Conservation (phyloP, 2,329 filamentous ascomycete genomes). For the Neonectria hederae region DNA sequence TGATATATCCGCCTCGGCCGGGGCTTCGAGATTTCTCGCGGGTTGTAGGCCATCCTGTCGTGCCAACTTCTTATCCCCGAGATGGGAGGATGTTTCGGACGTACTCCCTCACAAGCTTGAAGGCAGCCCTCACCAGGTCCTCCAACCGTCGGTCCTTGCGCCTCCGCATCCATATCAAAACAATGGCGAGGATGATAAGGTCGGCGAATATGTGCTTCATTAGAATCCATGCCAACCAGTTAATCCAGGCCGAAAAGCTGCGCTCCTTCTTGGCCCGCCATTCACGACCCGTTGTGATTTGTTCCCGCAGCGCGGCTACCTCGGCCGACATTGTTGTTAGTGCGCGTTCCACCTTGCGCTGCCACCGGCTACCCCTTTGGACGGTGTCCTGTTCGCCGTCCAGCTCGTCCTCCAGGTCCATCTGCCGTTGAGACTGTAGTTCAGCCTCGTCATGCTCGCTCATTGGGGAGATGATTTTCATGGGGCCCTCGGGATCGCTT, state of each 20-base stretch:
- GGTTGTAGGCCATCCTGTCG: background rate
- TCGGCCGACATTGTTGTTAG: constrained; percentile 92
- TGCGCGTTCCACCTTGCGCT: constrained; percentile 82
- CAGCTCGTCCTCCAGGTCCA: constrained; percentile 57
- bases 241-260: constrained; percentile 74
- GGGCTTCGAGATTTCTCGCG: background rate
- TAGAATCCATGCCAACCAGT: constrained; percentile 74
- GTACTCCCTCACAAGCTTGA: constrained; percentile 68
- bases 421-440: constrained; percentile 59
- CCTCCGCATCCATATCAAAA: constrained; percentile 77
- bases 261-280: constrained; percentile 73
- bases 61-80: constrained; percentile 52
- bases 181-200: constrained; percentile 68
- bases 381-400: constrained; percentile 46
- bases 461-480: constrained; percentile 84
- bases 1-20: background rate
- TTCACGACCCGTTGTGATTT: constrained; percentile 81
- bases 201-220: constrained; percentile 81
- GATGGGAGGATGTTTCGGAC: constrained; percentile 66
- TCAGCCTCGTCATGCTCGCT: constrained; percentile 81
- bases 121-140: constrained; percentile 73
- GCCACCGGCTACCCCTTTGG: constrained; percentile 70
- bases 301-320: constrained; percentile 89
- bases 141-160: constrained; percentile 77
- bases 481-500: constrained; percentile 62